Evolutionary conservation across 345 rosid species (phyloP), one percentile per base, ranked within the genome.

Genomic region (Hirschfeldia incana): DNA sequence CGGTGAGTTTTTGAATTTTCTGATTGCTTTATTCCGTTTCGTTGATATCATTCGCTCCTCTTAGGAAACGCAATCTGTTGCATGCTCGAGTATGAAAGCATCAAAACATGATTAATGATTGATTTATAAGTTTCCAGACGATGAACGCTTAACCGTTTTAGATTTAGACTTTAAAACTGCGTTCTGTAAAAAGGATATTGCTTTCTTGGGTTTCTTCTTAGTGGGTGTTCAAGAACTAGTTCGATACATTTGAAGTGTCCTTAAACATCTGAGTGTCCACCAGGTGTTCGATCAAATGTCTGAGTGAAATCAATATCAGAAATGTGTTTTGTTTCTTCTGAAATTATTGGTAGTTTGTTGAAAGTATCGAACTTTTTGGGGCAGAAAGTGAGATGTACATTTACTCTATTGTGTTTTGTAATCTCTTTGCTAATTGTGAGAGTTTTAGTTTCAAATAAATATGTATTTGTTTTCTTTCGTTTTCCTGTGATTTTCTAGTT

Each of bases 211-310:
- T n/a, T 63, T 32, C 66, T 30, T 30, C 11, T 61, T 5, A 10
- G 4, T 61, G 36, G 37, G 66, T 62, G 30, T 62, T 13, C 66
- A 1, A 30, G 21, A 28, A 61, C 8, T 36, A 28, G 30, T 58
- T 8, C 21, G n/a, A 4, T 58, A 1, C 62, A 0, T 28, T 59
- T 4, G 1, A 26, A 16, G 16, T 8, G 64, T 60, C 64, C 64
- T 60, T 32, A 60, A 60, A 10, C 7, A 60, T 27, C 64, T 27
- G 33, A 10, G 33, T 27, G 64, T 58, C 29, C 4, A 65, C 49
- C 49, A 65, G 69, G 16, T 65, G 69, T 34, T 65, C 69, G 69
- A 65, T 34, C 0, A 65, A 65, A 65, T 65, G 69, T 37, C 51
- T 65, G 29, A 65, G 11, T 9, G 69, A 37, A 37, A 36, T 65